phyloP scores from a whole-genome alignment of 2,329 filamentous ascomycete species.

The Cercospora beticola region DNA sequence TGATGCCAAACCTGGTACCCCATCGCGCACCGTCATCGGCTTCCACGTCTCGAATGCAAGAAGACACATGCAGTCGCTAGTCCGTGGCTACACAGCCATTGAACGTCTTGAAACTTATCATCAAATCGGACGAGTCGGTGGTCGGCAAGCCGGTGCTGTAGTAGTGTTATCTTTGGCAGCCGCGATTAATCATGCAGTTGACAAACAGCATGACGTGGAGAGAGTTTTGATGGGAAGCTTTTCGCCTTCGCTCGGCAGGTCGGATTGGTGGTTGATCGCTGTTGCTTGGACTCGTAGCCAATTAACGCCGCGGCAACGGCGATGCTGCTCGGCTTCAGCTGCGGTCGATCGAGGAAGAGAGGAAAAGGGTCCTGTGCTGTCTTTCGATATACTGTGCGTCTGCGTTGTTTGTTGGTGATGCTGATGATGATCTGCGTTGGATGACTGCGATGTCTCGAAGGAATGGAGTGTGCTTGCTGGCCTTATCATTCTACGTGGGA shows the following conservation, averaged over 20 bases:
- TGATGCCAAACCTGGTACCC: neutral
- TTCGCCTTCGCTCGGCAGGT: neutral
- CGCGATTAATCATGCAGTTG: conserved; percentile 1
- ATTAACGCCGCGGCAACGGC: neutral
- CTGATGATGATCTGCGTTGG: neutral
- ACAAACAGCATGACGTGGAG: conserved; percentile 6
- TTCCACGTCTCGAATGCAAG: neutral
- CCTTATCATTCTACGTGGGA: neutral
- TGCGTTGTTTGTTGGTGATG: neutral
- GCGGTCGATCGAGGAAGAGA: neutral
- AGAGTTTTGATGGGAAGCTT: neutral
- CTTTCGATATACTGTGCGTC: too few species aligned
- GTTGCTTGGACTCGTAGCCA: neutral
- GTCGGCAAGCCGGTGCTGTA: neutral
- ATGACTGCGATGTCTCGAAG: neutral
- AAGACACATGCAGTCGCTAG: neutral
- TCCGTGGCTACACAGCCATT: neutral
- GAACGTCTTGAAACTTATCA: neutral
- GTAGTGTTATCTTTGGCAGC: neutral
- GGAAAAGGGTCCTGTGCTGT: neutral
- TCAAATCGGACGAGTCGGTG: neutral
- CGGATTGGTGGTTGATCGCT: neutral
- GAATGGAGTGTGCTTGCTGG: neutral
- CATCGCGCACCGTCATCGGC: neutral
- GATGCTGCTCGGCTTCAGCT: neutral